Base-by-base conservation (phyloP, 495 filamentous ascomycete species). In the Neurospora sp. region DNA sequence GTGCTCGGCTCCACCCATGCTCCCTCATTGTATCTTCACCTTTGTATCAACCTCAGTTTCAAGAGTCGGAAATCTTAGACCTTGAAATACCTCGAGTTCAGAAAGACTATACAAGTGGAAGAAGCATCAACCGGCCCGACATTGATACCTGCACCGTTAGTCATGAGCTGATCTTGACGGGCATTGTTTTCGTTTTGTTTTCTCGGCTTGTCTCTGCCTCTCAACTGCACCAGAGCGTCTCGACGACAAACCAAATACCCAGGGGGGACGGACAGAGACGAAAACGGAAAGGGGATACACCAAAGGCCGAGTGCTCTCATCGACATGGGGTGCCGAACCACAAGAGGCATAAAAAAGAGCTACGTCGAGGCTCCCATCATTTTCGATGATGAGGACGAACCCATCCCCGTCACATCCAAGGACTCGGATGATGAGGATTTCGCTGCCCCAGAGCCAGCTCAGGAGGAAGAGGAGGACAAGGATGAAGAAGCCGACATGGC, bases 381-480 rank as follows among this genome's bases (percentile, higher is more conserved):
- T 35, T 69, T 73, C 39, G 75, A 74, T 31, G 77, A 78, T 22
- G 78, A 75, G 61, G 78, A 80, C 12, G 78, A 79, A 27, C 72
- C 74, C 14, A 70, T 79, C 9, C 9, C 65, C 0, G 41, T 73
- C 8, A 71, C 75, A 22, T 70, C 74, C 3, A 48, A 70, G 44
- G 35, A 70, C 1, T 72, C 77, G 7, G 72, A 69, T 6, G 78
- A 79, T 65, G 80, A 75, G 22, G 75, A 77, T 41, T 77, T 78
- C 20, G 73, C 74, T 18, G 74, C 72, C 0, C 72, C 68, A 3
- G 40, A 38, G 41, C 70, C 27, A 18, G 72, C 40, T 53, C 69
- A 75, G 22, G 71, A 75, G 18, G 69, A 73, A 12, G 73, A 22
- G 7, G 73, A 39, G 14, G 68, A 73, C 7, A 78, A 74, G 41